Base-by-base conservation (phyloP, 2,329 filamentous ascomycete species). In the Elsinoe perseae region DNA sequence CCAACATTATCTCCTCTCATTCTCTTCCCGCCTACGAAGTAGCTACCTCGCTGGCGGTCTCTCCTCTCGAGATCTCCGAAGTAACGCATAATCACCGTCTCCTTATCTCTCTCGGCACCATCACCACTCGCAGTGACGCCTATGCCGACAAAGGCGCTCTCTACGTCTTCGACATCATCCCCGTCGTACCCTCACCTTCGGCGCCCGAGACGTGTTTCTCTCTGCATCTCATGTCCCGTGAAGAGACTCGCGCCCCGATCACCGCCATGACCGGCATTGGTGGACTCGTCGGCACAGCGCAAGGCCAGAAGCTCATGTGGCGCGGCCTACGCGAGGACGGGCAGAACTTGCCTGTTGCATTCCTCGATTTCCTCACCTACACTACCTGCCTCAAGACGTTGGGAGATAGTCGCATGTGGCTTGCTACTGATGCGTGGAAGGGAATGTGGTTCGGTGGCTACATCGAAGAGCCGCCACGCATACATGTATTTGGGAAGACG, bases 391-490 rank as follows among this genome's bases (percentile, higher is more conserved):
- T 89, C 55, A 93, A 91, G 66, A 88, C 89, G 64, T 78, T 98
- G 16, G 83, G 84, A 2, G 83, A 86, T 1, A 95, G 89, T 0
- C 91, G 92, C 0, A 78, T 98, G 68, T 90, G 88, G 65, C 77
- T 95, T 9, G 84, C 96, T 73, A 87, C 88, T 0, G 93, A 98
- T 72, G 88, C 87, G 0, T 84, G 93, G 68, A 95, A 95, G 73
- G 93, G 93, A 0, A 78, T 97, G 2, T 97, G 93, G 90, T 95
- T 98, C 63, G 87, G 89, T 0, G 93, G 93, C 0, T 98, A 96
- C 67, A 93, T 88, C 7, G 92, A 98, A 72, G 93, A 97, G 66
- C 93, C 93, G 0, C 98, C 97, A 69, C 91, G 87, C 63, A 90
- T 98, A 83, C 86, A 90, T 60, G 79, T 96, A 2, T 90, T 97